phyloP scores from a whole-genome alignment of 768 basidiomycete genomes.

The Trametes cinnabarina region DNA sequence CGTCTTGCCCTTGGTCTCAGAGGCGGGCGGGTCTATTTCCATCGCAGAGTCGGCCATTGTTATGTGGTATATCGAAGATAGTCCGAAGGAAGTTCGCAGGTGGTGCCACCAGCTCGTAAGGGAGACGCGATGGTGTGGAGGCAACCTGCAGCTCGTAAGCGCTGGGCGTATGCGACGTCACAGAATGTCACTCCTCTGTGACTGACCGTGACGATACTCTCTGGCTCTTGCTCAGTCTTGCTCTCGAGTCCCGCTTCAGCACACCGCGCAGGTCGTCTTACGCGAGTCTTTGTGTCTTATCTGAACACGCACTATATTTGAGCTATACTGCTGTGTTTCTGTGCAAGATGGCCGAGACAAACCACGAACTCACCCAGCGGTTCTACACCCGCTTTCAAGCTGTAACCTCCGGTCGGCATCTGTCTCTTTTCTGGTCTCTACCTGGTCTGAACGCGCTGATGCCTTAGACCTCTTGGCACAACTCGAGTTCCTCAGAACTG shows the following conservation, averaged over 20 bases:
- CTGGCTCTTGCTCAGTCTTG: too few species aligned
- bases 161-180: background rate
- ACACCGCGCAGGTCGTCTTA: too few species aligned
- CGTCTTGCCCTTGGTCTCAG: constrained; percentile 37
- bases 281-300: too few species aligned
- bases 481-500: constrained; percentile 40
- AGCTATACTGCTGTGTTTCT: too few species aligned
- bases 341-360: constrained; percentile 23
- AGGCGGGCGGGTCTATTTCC: constrained; percentile 66
- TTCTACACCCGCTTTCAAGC: constrained; percentile 53
- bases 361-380: constrained; percentile 45
- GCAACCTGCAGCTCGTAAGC: constrained; percentile 4
- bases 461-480: constrained; percentile 48
- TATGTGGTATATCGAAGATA: background rate
- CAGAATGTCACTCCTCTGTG: constrained; percentile 7
- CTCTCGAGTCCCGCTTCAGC: too few species aligned
- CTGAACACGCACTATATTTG: too few species aligned
- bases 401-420: constrained; percentile 47
- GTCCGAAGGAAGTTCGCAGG: background rate
- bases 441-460: constrained; percentile 6
- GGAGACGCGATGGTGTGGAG: constrained; percentile 15
- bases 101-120: background rate
- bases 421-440: constrained; percentile 10
- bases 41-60: constrained; percentile 51
- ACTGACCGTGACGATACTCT: constrained; percentile 13